Percentiles rank a stretch among this genome's conserved stretches.
phyloP scores from a whole-genome alignment of 805 yeast genomes.

The Naumovozyma castellii region DNA sequence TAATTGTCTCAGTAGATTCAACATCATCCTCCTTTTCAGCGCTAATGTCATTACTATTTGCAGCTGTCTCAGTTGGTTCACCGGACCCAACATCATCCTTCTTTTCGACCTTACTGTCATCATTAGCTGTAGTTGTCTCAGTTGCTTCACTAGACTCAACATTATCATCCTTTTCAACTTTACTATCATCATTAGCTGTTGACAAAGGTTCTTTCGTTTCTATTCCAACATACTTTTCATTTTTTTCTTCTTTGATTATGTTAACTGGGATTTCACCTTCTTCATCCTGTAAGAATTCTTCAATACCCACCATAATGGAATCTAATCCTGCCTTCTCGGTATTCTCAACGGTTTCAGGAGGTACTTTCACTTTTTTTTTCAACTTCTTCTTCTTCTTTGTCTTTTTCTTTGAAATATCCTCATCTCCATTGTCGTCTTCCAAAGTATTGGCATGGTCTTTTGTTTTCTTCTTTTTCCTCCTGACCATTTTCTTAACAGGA shows the following conservation, averaged over 20 bases:
- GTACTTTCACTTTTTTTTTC: constrained; percentile 2
- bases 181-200: background rate
- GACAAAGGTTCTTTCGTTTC: too few species aligned
- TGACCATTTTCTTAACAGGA: too few species aligned
- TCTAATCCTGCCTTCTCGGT: constrained; percentile 7
- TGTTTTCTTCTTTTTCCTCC: too few species aligned
- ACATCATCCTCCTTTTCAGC: too few species aligned
- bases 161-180: background rate
- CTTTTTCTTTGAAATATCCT: too few species aligned
- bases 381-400: constrained; percentile 3
- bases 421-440: too few species aligned
- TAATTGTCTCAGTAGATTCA: too few species aligned
- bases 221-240: too few species aligned
- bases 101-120: background rate
- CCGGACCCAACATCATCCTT: too few species aligned
- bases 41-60: too few species aligned
- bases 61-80: too few species aligned
- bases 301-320: constrained; percentile 21
- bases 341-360: background rate
- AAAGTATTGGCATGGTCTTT: too few species aligned
- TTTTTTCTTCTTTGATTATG: constrained; percentile 5
- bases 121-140: background rate
- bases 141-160: background rate
- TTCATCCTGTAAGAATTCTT: constrained; percentile 15
- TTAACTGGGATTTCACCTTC: constrained; percentile 7